A percentile compares a stretch with the other conserved stretches of the same genome.
phyloP scores from a whole-genome alignment of 2,329 filamentous ascomycete species.

The Pseudophaeomoniella oleicola region DNA sequence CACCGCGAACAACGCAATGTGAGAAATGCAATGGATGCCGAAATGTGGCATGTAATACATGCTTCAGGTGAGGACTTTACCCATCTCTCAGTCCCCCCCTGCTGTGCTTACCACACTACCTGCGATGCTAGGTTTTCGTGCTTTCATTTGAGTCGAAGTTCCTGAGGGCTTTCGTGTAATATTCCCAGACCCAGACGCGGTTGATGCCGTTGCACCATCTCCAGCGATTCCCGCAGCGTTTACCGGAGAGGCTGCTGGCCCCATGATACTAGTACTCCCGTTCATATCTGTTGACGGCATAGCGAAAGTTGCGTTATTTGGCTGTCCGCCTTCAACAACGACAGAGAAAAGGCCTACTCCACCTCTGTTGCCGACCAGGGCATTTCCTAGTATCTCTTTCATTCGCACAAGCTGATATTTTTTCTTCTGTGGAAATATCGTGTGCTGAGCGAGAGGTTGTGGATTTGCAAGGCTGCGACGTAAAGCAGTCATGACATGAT shows the following conservation, averaged over 20 bases:
- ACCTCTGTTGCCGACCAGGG: conserved; percentile 36
- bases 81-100: not conserved
- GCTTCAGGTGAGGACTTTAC: no score
- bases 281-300: not conserved
- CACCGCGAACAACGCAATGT: no score
- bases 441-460: conserved; percentile 57
- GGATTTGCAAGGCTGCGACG: conserved; percentile 51
- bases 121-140: not conserved
- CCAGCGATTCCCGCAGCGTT: no score
- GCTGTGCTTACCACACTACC: not conserved
- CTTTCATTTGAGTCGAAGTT: not conserved
- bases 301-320: conserved; percentile 2
- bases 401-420: conserved; percentile 50
- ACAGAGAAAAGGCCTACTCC: not conserved
- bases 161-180: not conserved
- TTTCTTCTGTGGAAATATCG: conserved; percentile 30
- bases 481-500: conserved; percentile 70
- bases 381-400: conserved; percentile 48
- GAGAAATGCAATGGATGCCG: no score
- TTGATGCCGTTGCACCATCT: not conserved
- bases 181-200: not conserved
- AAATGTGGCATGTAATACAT: no score
- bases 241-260: not conserved
- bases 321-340: not conserved
- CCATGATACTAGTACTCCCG: not conserved